A percentile compares a stretch with the other conserved stretches of the same genome.
These are phyloP conservation scores for Theileria equi DNA, from an alignment of 169 alveolate species.

Conservation along the genomic window DNA sequence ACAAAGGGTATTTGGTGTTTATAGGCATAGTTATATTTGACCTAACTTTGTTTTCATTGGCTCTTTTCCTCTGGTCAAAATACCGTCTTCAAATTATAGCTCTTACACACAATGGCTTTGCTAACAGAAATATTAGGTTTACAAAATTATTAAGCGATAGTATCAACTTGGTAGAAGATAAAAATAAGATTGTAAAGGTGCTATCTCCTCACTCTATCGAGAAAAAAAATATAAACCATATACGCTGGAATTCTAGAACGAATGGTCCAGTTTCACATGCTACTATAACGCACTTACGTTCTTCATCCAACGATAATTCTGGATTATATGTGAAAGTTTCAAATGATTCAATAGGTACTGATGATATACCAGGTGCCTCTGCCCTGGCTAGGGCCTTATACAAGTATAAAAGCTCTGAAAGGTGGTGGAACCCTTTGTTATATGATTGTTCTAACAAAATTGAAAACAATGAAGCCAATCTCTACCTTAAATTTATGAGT, in stretches of 20 bases:
- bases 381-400: slow-evolving; percentile 10
- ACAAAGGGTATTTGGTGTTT: slow-evolving; percentile 18
- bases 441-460: slow-evolving; percentile 15
- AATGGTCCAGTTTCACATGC: too few relatives aligned
- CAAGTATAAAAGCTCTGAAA: slow-evolving; percentile 1
- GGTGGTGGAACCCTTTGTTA: slow-evolving; percentile 50
- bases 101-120: slow-evolving; percentile 15
- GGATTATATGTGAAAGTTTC: background rate
- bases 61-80: slow-evolving; percentile 20
- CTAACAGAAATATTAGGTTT: slow-evolving; percentile 3
- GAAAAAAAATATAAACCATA: too few relatives aligned
- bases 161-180: background rate
- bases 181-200: background rate
- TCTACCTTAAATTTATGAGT: slow-evolving; percentile 52
- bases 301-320: slow-evolving; percentile 1
- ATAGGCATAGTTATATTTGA: slow-evolving; percentile 23
- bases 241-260: too few relatives aligned
- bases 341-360: slow-evolving; percentile 14
- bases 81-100: slow-evolving; percentile 20
- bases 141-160: slow-evolving; percentile 1
- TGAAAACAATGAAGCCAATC: slow-evolving; percentile 54
- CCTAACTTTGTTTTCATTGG: background rate
- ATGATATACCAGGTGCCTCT: slow-evolving; percentile 27
- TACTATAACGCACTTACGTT: background rate
- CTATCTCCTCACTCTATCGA: too few relatives aligned